phyloP scores from a whole-genome alignment of 495 filamentous ascomycete genomes.

The Bathelium albidoporum region DNA sequence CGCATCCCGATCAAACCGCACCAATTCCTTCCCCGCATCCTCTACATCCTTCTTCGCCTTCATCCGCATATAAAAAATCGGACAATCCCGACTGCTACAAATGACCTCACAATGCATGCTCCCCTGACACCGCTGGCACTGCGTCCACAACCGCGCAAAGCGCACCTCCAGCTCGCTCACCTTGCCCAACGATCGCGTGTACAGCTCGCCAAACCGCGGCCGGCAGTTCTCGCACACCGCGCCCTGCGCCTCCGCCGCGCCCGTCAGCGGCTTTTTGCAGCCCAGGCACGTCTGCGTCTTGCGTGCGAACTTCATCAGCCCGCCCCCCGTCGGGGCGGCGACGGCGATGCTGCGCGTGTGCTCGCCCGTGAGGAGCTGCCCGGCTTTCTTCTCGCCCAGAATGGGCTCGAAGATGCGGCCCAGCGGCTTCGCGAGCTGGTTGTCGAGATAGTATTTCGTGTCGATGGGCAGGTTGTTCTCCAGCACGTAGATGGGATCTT shows the following conservation, averaged over 20 bases:
- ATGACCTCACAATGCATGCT: slow-evolving; percentile 98
- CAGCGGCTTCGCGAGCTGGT: slow-evolving; percentile 91
- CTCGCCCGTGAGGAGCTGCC: slow-evolving; percentile 71
- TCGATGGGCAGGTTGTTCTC: slow-evolving; percentile 98
- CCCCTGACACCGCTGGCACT: slow-evolving; percentile 96
- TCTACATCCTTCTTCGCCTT: slow-evolving; percentile 99
- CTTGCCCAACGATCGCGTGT: slow-evolving; percentile 79
- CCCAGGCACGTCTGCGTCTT: slow-evolving; percentile 97
- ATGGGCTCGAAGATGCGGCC: slow-evolving; percentile 96
- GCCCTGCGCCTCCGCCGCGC: slow-evolving; percentile 67
- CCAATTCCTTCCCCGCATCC: slow-evolving; percentile 83
- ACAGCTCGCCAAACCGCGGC: slow-evolving; percentile 80
- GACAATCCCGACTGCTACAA: slow-evolving; percentile 89
- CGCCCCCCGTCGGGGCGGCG: slow-evolving; percentile 77
- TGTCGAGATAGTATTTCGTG: slow-evolving; percentile 97
- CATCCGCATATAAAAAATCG: slow-evolving; percentile 99
- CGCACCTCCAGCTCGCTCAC: slow-evolving; percentile 85
- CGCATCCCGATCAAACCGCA: slow-evolving; percentile 77
- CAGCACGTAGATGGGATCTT: slow-evolving; percentile 92
- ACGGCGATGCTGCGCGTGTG: slow-evolving; percentile 89
- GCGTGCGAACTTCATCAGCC: slow-evolving; percentile 96
- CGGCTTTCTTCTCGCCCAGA: slow-evolving; percentile 79
- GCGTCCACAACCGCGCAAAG: slow-evolving; percentile 91
- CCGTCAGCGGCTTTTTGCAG: slow-evolving; percentile 87
- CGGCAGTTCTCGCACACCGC: slow-evolving; percentile 82